phyloP scores from a whole-genome alignment of 331 rosid genomes.

The Dryas integrifolia region DNA sequence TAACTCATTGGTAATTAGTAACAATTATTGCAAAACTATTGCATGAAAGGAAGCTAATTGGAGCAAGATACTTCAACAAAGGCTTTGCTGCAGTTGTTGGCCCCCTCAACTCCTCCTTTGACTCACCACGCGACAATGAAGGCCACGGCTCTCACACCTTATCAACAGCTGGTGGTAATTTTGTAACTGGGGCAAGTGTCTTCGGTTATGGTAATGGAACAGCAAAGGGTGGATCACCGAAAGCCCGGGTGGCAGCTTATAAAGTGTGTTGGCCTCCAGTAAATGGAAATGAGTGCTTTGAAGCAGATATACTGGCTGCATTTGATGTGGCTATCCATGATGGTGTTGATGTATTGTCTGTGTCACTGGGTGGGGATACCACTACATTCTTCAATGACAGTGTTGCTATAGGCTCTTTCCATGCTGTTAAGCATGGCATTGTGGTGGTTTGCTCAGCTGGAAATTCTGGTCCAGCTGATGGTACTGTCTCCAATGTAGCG shows the following conservation, averaged over 20 bases:
- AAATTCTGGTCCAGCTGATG: conserved; percentile 66
- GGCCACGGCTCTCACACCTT: conserved; percentile 95
- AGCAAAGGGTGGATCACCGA: conserved; percentile 88
- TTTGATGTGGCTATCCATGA: conserved; percentile 83
- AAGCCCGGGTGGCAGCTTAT: conserved; percentile 75
- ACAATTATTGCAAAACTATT: not conserved
- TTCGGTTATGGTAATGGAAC: conserved; percentile 83
- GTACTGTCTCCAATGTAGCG: conserved; percentile 48
- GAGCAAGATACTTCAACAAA: conserved; percentile 88
- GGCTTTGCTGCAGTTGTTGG: conserved; percentile 55
- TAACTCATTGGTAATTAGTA: conserved; percentile 5
- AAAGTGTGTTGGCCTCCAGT: conserved; percentile 90
- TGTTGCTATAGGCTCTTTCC: conserved; percentile 80
- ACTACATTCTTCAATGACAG: conserved; percentile 52
- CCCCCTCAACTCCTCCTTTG: conserved; percentile 47
- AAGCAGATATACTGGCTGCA: conserved; percentile 77
- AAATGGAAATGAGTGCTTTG: conserved; percentile 53
- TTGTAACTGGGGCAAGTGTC: conserved; percentile 54
- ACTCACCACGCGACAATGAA: conserved; percentile 71
- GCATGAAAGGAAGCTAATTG: conserved; percentile 69
- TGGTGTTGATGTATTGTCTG: conserved; percentile 72
- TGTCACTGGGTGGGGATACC: conserved; percentile 67
- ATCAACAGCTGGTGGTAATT: conserved; percentile 86
- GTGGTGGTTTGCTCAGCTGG: conserved; percentile 90
- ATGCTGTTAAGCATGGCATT: conserved; percentile 68